Evolutionary conservation across 139 green algal genomes (phyloP), one percentile per base, ranked within the genome.

Genomic region (Picochlorum costavermella): DNA sequence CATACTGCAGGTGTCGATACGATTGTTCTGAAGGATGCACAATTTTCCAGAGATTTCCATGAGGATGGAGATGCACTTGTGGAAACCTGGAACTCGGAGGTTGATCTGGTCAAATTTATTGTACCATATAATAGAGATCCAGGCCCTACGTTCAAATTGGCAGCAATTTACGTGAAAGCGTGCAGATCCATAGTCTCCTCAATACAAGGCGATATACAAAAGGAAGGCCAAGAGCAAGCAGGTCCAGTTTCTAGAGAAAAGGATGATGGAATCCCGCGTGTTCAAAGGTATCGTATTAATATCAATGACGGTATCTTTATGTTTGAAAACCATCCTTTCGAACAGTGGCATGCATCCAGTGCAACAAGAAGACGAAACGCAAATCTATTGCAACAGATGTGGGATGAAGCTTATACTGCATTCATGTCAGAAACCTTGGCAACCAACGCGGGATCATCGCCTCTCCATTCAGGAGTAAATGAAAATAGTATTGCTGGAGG

Each of bases 311-410:
- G 46, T 28, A 51, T 57, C 1, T 70, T 89, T 31, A 60, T 71
- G 5, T 66, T 92, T 44, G 76, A 87, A 61, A 78, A 89, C 37
- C 78, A 88, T 60, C 82, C 82, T 0, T 36, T 92, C 56, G 85
- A 92, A 74, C 61, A 73, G 1, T 89, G 80, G 80, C 51, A 90
- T 63, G 73, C 74, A 3, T 61, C 75, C 30, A 79, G 85, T 36
- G 75, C 69, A 3, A 71, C 64, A 4, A 33, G 78, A 43, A 70
- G 90, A 69, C 61, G 71, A 50, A 33, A 75, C 5, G 60, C 72
- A 20, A 75, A 76, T 6, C 59, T 76, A 6, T 64, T 86, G 61
- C 60, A 75, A 20, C 72, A 84, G 45, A 63, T 88, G 37, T 86
- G 78, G 73, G 67, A 73, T 58, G 72, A 82, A 8, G 67, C 81